phyloP scores from a whole-genome alignment of 2,329 filamentous ascomycete species.

The Trichoderma atroviride region DNA sequence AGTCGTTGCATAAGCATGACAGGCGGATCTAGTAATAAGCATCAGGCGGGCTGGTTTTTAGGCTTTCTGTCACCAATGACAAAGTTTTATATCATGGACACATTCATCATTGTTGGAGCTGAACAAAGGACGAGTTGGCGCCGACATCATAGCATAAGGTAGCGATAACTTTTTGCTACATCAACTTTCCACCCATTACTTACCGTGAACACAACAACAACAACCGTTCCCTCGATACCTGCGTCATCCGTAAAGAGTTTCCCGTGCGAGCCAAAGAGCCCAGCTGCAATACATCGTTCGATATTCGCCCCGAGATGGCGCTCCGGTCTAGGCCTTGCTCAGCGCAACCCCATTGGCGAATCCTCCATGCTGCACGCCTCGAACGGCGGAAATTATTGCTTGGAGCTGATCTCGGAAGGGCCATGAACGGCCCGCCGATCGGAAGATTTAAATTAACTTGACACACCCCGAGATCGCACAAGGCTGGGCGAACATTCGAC shows the following conservation, averaged over 20 bases:
- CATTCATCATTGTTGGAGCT: no score
- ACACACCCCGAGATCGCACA: background rate
- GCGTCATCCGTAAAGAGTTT: background rate
- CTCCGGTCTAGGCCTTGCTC: background rate
- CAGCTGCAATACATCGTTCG: background rate
- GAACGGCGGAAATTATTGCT: background rate
- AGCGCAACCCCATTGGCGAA: background rate
- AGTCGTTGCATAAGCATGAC: constrained; percentile 22
- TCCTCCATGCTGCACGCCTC: background rate
- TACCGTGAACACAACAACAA: background rate
- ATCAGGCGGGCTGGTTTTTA: no score
- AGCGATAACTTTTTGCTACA: background rate
- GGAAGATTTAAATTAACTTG: background rate
- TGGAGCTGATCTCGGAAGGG: background rate
- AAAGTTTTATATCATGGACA: no score
- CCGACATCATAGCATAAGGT: background rate
- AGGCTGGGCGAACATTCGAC: background rate
- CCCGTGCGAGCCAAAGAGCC: background rate
- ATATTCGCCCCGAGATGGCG: background rate
- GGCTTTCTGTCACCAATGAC: no score
- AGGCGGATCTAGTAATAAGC: background rate
- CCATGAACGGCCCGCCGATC: background rate
- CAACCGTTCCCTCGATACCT: no score
- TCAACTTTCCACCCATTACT: background rate
- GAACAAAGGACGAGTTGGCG: background rate